Evolutionary conservation across 1,139 yeast species (phyloP).

Genomic region (Yamadazyma jaroonii): DNA sequence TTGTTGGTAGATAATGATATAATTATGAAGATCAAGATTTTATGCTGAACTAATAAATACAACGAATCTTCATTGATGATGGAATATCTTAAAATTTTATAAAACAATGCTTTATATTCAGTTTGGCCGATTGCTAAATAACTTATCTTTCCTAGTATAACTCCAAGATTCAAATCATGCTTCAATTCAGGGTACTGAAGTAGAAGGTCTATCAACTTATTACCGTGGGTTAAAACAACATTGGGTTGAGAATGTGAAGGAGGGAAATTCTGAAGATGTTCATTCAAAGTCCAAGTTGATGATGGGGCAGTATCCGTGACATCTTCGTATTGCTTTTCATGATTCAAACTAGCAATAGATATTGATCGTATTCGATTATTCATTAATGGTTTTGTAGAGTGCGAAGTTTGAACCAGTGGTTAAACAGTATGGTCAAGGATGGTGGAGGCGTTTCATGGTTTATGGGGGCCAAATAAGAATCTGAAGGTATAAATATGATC

Average conservation of each 20-base stretch:
- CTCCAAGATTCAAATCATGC: constrained; percentile 61
- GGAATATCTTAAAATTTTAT: constrained; percentile 66
- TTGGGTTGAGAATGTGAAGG: constrained; percentile 6
- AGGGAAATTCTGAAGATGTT: constrained; percentile 14
- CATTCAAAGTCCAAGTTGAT: constrained; percentile 16
- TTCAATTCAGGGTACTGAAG: constrained; percentile 59
- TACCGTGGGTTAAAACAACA: constrained; percentile 53
- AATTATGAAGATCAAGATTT: constrained; percentile 62
- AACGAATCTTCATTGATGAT: constrained; percentile 55
- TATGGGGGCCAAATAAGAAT: too few species aligned
- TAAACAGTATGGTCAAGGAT: too few species aligned
- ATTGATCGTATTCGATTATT: constrained; percentile 15
- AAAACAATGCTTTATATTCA: constrained; percentile 73
- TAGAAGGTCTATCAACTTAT: constrained; percentile 59
- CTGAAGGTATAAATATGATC: too few species aligned
- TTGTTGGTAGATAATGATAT: constrained; percentile 58
- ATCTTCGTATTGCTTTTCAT: constrained; percentile 4
- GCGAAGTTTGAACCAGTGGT: too few species aligned
- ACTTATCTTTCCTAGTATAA: constrained; percentile 60
- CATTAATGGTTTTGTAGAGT: constrained; percentile 2
- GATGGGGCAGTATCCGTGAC: constrained; percentile 6
- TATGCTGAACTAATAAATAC: constrained; percentile 41
- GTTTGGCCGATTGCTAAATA: constrained; percentile 59
- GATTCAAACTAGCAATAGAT: constrained; percentile 14
- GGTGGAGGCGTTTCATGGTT: too few species aligned